Conservation (phyloP, 352 stramenopile species). For the Elongisporangium senticosum region DNA sequence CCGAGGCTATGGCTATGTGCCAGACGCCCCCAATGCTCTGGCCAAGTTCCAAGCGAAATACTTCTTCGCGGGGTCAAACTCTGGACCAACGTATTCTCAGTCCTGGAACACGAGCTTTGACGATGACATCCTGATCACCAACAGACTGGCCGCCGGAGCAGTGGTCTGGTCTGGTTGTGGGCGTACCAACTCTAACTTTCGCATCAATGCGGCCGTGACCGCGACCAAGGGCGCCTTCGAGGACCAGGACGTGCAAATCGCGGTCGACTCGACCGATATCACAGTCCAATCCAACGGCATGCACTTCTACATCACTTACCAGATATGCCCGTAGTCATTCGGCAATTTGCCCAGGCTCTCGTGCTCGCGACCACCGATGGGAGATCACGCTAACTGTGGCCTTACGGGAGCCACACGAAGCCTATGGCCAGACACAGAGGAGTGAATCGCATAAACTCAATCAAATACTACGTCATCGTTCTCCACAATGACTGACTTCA, state of each 20-base stretch:
- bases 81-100: constrained; percentile 19
- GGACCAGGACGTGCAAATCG: constrained; percentile 36
- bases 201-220: constrained; percentile 43
- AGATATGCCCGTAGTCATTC: constrained; percentile 12
- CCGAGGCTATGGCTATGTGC: constrained; percentile 36
- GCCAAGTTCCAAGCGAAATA: constrained; percentile 51
- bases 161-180: constrained; percentile 49
- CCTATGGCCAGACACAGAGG: background rate
- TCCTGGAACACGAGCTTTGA: constrained; percentile 26
- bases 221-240: constrained; percentile 20
- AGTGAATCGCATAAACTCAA: background rate
- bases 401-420: background rate
- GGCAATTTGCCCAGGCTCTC: too few species aligned
- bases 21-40: constrained; percentile 20
- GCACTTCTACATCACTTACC: constrained; percentile 39
- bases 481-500: background rate
- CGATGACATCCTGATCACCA: constrained; percentile 39
- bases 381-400: background rate
- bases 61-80: constrained; percentile 41
- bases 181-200: constrained; percentile 35
- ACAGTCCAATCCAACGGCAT: constrained; percentile 35
- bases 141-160: constrained; percentile 34
- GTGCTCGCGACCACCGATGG: too few species aligned
- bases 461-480: background rate
- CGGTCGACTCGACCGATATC: constrained; percentile 46